Evolutionary conservation across 371 early-diverging fungal species (phyloP), one percentile per base, ranked within the genome.

Genomic region (Capillidium heterosporum): DNA sequence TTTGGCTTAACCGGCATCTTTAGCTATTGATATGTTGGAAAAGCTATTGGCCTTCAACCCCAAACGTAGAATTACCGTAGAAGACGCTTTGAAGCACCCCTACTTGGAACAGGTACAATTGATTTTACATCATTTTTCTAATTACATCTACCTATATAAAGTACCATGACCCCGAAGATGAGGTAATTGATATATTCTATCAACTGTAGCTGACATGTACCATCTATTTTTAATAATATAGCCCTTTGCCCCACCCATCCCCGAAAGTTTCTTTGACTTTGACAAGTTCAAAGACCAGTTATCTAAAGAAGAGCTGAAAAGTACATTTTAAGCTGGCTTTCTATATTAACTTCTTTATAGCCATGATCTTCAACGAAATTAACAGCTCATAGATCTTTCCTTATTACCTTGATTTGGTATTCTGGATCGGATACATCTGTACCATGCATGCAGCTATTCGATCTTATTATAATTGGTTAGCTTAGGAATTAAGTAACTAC

Each of bases 31-130:
- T 66, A 65, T 99, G 52, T 74, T 99, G 53, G 87, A 90, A 63
- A 82, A 85, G 59, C 74, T 99, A 58, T 80, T 99, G 41, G 80
- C 85, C 3, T 98, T 96, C 58, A 89, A 91, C 66, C 99, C 99
- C 17, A 69, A 71, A 52, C 81, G 85, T 57, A 81, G 99, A 39
- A 88, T 93, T 61, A 90, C 90, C 3, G 98, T 93, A 29, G 86
- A 87, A 62, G 85, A 92, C 58, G 91, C 95, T 35, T 75, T 98
- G 40, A 74, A 73, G 19, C 93, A 95, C 65, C 91, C 90, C 40
- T 98, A 89, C 61, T 77, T 95, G 59, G 81, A 80, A 60, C 77
- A 77, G 59, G 74, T 74, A 64, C 62, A 62, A 62, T 27, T 35
- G 57, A 56, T 44, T 21, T 41, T 24, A 17, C 31, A 29, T 47